Conservation (phyloP, 176 grass and related monocot species). For the Ensete glaucum region DNA sequence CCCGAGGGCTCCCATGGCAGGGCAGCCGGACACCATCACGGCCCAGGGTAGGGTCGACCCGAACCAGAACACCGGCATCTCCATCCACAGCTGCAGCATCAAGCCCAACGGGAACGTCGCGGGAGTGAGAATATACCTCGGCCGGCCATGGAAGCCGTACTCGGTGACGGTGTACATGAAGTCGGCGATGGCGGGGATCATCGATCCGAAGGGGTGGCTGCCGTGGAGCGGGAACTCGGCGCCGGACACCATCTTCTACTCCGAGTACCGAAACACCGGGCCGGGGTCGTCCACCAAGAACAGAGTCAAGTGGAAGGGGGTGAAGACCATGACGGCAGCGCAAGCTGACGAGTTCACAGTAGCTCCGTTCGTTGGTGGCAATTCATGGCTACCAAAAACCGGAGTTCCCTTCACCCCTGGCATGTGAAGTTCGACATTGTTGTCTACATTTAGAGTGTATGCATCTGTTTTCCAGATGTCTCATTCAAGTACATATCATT, state of each 20-base stretch:
- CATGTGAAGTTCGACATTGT: background rate
- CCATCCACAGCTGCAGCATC: constrained; percentile 55
- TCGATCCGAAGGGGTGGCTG: constrained; percentile 44
- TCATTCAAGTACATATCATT: no score
- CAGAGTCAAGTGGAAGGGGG: constrained; percentile 7
- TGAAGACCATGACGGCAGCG: background rate
- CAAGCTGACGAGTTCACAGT: background rate
- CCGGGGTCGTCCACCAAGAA: constrained; percentile 20
- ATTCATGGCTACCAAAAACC: background rate
- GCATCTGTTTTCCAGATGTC: no score
- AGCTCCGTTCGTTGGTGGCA: background rate
- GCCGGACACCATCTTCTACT: constrained; percentile 55
- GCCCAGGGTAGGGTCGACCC: constrained; percentile 46
- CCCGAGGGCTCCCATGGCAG: constrained; percentile 26
- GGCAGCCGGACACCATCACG: constrained; percentile 55
- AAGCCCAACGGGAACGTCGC: constrained; percentile 21
- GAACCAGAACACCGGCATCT: constrained; percentile 59
- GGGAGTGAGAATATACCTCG: constrained; percentile 34
- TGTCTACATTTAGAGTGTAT: no score
- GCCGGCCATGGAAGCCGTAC: constrained; percentile 63
- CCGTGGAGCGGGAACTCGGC: constrained; percentile 30
- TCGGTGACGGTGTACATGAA: constrained; percentile 45
- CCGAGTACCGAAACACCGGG: constrained; percentile 63
- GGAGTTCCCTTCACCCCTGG: background rate
- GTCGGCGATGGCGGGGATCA: constrained; percentile 38